Base-by-base conservation (phyloP, 1,284 basidiomycete species). In the Polyporus tsugae region DNA sequence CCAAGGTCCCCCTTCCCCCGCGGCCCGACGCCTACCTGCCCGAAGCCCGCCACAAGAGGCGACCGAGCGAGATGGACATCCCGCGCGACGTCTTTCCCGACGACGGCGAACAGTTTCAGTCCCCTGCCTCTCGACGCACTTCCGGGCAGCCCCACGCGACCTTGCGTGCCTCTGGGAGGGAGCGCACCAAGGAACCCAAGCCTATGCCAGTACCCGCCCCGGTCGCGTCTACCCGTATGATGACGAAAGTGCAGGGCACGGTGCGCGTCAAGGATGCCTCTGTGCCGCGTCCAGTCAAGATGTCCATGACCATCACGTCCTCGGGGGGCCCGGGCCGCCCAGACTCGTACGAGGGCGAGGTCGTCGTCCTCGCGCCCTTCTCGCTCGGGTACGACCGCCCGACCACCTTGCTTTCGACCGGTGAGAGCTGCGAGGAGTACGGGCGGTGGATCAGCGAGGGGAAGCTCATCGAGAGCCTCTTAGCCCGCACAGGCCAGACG, bases 11-110 rank as follows among this genome's bases (percentile, higher is more conserved):
- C 36, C 53, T 68, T 3, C 59, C 66, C n/a, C 42, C 59, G 1
- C 59, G 29, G 19, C 61, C 62, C 6, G 63, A 53, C 25, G 42
- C 53, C 38, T 36, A 57, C 25, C 66, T 66, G 7, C 46, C 49
- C 29, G 60, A 25, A 29, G 33, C 25, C 11, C 35, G 36, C 15
- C 41, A 29, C 41, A 66, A 42, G 39, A 36, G 17, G 41, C 67
- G 66, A 36, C 62, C 71, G 41, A 66, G 60, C 49, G 46, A 65
- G 13, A 59, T 62, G 33, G 68, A 72, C 59, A 60, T 72, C 25
- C 70, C 70, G 33, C 68, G 62, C 55, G 71, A 72, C 66, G 68
- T 70, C 38, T 61, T 58, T 4, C 60, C 68, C 15, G 63, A 63
- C 9, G 67, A 68, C 38, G 39, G 25, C 22, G 64, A 65, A 60